These are phyloP conservation scores for Rhodosporidiobolus sp. DNA, from an alignment of 768 basidiomycete species.

Conservation along the genomic window DNA sequence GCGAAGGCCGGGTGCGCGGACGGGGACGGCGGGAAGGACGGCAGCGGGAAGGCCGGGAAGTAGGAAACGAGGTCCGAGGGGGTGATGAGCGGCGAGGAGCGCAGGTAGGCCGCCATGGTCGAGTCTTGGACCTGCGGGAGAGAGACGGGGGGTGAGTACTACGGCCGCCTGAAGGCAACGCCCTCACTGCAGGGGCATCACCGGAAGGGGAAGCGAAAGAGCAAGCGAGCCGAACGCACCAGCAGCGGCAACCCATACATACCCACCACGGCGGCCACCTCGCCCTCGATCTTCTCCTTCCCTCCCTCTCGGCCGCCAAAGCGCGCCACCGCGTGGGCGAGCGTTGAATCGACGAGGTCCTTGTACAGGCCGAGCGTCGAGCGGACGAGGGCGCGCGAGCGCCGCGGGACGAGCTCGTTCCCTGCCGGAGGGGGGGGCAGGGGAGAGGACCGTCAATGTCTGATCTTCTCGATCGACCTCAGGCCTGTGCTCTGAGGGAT, in stretches of 20 bases:
- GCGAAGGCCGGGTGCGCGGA: too few species aligned
- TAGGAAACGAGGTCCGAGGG: not conserved
- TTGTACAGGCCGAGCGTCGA: not conserved
- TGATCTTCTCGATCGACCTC: not conserved
- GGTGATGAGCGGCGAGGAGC: constrained; percentile 1
- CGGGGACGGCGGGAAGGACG: not conserved
- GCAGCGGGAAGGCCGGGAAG: constrained; percentile 1
- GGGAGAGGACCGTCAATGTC: not conserved
- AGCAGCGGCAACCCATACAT: constrained; percentile 11
- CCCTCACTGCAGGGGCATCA: not conserved
- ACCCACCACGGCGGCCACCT: not conserved
- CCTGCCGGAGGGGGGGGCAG: not conserved
- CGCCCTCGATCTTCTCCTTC: not conserved
- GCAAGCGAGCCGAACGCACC: not conserved
- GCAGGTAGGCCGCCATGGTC: constrained; percentile 4
- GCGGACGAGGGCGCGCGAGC: constrained; percentile 20
- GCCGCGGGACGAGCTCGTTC: constrained; percentile 3
- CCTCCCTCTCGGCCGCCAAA: not conserved
- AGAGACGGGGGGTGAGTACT: not conserved
- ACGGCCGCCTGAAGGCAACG: too few species aligned
- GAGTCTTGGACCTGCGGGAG: constrained; percentile 6
- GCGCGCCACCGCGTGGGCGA: not conserved
- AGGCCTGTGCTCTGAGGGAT: not conserved
- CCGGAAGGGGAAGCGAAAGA: not conserved
- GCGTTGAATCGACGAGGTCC: constrained; percentile 9